Evolutionary conservation across 1,284 basidiomycete species (phyloP), one percentile per base, ranked within the genome.

Genomic region (Bondarzewia mesenterica): DNA sequence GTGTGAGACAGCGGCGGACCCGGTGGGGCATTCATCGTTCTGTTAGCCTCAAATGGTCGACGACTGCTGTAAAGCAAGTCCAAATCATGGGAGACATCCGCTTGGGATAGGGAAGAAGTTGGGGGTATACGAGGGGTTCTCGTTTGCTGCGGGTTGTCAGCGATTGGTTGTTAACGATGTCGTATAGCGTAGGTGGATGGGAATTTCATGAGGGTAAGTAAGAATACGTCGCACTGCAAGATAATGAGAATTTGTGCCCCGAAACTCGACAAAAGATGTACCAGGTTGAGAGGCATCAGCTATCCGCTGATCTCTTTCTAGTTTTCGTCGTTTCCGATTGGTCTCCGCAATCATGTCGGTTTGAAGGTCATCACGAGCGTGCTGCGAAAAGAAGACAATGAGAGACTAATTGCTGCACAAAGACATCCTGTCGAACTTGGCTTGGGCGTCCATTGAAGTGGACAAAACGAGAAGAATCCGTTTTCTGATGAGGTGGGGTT

Each of bases 311-410:
- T 93, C 91, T 49, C 91, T 74, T 60, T 94, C 91, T 23, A 94
- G 63, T 46, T 77, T 75, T 36, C 92, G 72, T 45, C 87, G 74
- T 63, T 93, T 92, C 51, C 88, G 72, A 56, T 87, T 90, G 14
- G 82, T 79, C 55, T 93, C 89, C 0, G 89, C 78, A 46, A 92
- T 82, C 83, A 92, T 85, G 15, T 83, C 78, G 0, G 77, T 82
- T 55, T 92, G 85, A n/a, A 93, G 66, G 42, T 85, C 80, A 55
- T 86, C 83, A 47, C 80, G 73, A 16, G 79, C 71, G 51, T 80
- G 61, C 85, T 88, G 48, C 14, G 29, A 18, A n/a, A 7, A 26
- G 35, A 18, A 21, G 36, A 14, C 14, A 23, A 44, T 29, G 47
- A 35, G 16, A 21, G 16, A 39, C 22, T 26, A 42, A 36, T 49